Base-by-base conservation (phyloP, 768 basidiomycete genomes). In the Cyathus striatus region DNA sequence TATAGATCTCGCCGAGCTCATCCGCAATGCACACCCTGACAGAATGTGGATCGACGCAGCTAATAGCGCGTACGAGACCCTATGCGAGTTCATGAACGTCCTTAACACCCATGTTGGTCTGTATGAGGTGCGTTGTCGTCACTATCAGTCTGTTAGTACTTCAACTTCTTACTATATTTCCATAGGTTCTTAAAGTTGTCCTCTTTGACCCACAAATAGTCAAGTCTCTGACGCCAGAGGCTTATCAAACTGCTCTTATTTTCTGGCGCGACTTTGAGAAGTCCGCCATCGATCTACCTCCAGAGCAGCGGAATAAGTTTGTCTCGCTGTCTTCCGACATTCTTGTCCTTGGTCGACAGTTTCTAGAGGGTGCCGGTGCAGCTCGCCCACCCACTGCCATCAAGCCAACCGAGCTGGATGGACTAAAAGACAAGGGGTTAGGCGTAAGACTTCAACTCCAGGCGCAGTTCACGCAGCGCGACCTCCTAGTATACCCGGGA, bases 211-310 rank as follows among this genome's bases (percentile, higher is more conserved):
- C 75, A 4, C 71, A 75, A 18, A 74, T 91, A 27, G 75, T 83
- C 23, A 68, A 75, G 40, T 78, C 79, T 1, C 73, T 90, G 40
- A 76, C 73, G 39, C 77, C 76, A 10, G 90, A 91, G 56, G 90
- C 85, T n/a, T 67, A 78, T 42, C 81, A 86, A 50, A 92, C 94
- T 5, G 93, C 96, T 22, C 73, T 88, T 18, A 94, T 94, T 47
- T 98, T 98, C 64, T 86, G 91, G 78, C 78, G 87, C 37, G 96
- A 98, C 71, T 99, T 99, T 63, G 90, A 96, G 58, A 93, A 93
- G 61, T 98, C 94, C 12, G 95, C 91, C 6, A 94, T 98, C 49
- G 78, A 94, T 59, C 74, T 99, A 10, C 85, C 91, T 7, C 78
- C 84, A 0, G 72, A 71, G 7, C 73, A 91, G 52, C 79, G 96